Base-by-base conservation (phyloP, 1,284 basidiomycete species). In the Sanghuangporus sanghuang region DNA sequence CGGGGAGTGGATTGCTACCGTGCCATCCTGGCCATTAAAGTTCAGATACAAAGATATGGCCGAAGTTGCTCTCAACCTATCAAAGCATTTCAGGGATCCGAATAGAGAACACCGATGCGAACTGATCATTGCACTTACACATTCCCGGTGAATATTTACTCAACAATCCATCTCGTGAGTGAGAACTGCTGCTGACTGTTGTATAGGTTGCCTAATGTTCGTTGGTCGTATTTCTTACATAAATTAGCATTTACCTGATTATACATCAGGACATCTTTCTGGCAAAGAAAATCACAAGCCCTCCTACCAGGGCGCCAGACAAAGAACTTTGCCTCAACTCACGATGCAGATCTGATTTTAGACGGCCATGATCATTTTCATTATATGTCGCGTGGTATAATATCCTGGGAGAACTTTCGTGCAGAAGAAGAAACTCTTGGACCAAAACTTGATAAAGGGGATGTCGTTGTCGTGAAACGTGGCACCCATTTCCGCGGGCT, bases 361-460 rank as follows among this genome's bases (percentile, higher is more conserved):
- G 95, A 95, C 3, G 95, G 95, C 0, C 95, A 97, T 69, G 95
- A 97, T 70, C 95, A 97, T 68, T 77, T 91, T 5, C 95, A 94
- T 77, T 92, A 89, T 74, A 85, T 90, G 54, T 89, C 92, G 12
- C 87, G 83, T 69, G 95, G 93, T 2, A 84, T 87, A 1, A 80
- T 79, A n/a, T 72, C 76, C 2, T 96, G 92, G 92, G 83, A 92
- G 32, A 85, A 83, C 48, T 90, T 86, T 65, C 82, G 90, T 64
- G 75, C 82, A 18, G 75, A 77, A 0, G 72, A 81, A 48, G 74
- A 78, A 4, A 80, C 83, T 12, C 80, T 91, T 1, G 94, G 93
- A 12, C 85, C 87, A 1, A 88, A 92, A 70, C 79, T 79, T 14
- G 95, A 96, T 71, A 70, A 84, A 1, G 90, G 90, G 2, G 85